These are phyloP conservation scores for Adiantum capillusveneris DNA, from an alignment of 75 land plant species.

Conservation along the genomic window DNA sequence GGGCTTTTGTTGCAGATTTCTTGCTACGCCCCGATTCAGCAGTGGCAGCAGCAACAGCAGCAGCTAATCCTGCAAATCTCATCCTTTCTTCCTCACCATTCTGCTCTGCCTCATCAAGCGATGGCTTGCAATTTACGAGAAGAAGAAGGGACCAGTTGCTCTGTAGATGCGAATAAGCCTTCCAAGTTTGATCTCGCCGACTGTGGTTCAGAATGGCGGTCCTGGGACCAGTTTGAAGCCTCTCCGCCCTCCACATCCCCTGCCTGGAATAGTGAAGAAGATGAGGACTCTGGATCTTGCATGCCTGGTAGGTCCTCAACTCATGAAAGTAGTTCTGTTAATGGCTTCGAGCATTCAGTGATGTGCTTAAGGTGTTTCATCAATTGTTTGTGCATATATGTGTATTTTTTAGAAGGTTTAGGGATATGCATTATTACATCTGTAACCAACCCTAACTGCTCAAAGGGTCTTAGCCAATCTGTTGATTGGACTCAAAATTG, in stretches of 20 bases:
- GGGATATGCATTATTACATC: too few relatives aligned
- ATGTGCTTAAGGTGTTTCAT: too few relatives aligned
- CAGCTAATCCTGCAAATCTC: too few relatives aligned
- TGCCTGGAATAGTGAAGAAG: conserved; percentile 74
- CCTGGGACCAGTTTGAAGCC: conserved; percentile 76
- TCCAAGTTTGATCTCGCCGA: conserved; percentile 32
- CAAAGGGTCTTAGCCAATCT: too few relatives aligned
- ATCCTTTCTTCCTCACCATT: too few relatives aligned
- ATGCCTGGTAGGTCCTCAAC: conserved; percentile 9
- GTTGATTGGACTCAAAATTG: too few relatives aligned
- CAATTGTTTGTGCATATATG: too few relatives aligned
- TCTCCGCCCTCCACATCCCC: conserved; percentile 86
- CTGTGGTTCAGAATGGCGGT: conserved; percentile 72
- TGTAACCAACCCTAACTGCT: too few relatives aligned
- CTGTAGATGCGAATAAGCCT: not conserved
- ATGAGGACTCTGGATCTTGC: conserved; percentile 41
- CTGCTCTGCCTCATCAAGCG: not conserved
- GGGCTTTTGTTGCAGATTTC: too few relatives aligned
- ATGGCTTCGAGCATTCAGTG: not conserved
- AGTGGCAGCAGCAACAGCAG: too few relatives aligned
- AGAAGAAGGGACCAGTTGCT: not conserved
- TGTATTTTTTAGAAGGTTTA: too few relatives aligned
- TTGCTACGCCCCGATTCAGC: too few relatives aligned
- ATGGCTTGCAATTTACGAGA: conserved; percentile 2
- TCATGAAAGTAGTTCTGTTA: not conserved